phyloP scores from a whole-genome alignment of 129 eudicot species.

The Pittosporum tobira region DNA sequence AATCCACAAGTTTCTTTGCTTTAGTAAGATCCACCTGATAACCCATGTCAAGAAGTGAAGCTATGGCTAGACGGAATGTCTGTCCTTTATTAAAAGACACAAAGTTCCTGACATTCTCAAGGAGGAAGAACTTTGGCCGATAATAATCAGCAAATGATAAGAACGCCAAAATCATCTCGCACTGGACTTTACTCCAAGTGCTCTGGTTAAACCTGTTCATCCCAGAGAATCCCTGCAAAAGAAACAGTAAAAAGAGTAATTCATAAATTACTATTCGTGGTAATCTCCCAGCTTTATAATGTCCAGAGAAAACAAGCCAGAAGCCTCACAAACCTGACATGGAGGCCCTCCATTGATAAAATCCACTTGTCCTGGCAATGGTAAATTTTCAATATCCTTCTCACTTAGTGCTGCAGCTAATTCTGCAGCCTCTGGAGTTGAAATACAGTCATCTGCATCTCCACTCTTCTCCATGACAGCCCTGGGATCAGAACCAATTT shows the following conservation, averaged over 20 bases:
- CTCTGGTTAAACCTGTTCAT: conserved; percentile 59
- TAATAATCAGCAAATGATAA: conserved; percentile 60
- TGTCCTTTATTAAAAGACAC: conserved; percentile 72
- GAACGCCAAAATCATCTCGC: conserved; percentile 67
- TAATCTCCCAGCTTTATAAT: not conserved
- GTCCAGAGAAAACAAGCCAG: not conserved
- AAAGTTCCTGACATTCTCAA: conserved; percentile 60
- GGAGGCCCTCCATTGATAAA: conserved; percentile 39
- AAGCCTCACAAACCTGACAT: conserved; percentile 22
- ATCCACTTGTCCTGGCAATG: conserved; percentile 32
- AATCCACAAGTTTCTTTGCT: not conserved
- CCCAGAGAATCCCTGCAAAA: conserved; percentile 67
- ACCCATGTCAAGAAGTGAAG: conserved; percentile 77
- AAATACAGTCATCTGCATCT: conserved; percentile 25
- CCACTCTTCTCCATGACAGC: conserved; percentile 57
- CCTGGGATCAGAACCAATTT: conserved; percentile 19
- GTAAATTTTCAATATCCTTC: conserved; percentile 14
- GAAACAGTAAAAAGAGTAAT: not conserved
- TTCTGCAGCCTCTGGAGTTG: conserved; percentile 17
- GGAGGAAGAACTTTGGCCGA: conserved; percentile 55
- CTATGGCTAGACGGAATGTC: conserved; percentile 52
- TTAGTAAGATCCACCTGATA: conserved; percentile 41
- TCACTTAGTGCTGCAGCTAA: conserved; percentile 12
- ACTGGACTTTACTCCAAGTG: conserved; percentile 72
- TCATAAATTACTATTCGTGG: not conserved